Base-by-base conservation (phyloP, 2,329 filamentous ascomycete species). In the Nannizziopsis barbatae region DNA sequence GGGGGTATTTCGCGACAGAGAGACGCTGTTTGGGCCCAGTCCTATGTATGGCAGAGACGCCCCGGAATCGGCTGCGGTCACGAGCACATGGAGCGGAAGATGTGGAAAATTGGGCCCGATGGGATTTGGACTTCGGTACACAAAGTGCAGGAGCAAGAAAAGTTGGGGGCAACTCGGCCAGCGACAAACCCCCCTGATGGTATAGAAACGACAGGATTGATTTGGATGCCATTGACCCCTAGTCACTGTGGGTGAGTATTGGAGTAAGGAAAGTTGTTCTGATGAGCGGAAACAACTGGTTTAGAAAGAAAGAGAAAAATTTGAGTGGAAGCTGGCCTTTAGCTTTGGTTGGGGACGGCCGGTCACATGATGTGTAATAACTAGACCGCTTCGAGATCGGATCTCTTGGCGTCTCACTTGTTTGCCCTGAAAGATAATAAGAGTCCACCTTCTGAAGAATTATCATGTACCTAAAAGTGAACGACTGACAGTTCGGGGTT, bases 21-120 rank as follows among this genome's bases (percentile, higher is more conserved):
- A 93, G 71, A n/a, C 76, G 79, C 62, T 84, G 80, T 45, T 81
- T 78, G 4, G 81, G 80, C 0, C 89, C 89, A 1, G 84, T 87
- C 43, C 83, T 76, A 56, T 85, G 81, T 50, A 94, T 75, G 18
- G 81, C 83, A 49, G 87, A 95, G 45, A 95, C 79, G 39, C 88
- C 90, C 52, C 92, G 84, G 52, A 79, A 71, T 55, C 76, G 81
- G 72, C 86, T 95, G 69, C 79, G 79, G 71, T 95, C 89, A 61
- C 68, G 71, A 54, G 65, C 54, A 67, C 67, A 45, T 49, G 59
- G 58, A 55, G 76, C 40, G 6, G 51, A 54, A 32, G 57, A 53
- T 5, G 50, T 49, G 20, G 56, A 58, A 27, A 55, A 55, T 32
- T 50, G 43, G n/a, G 50, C 50, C 35, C 44, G 47, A 49, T 49